These are phyloP conservation scores for Aspergillus glaucus DNA, from an alignment of 2,329 filamentous ascomycete species.

Conservation along the genomic window DNA sequence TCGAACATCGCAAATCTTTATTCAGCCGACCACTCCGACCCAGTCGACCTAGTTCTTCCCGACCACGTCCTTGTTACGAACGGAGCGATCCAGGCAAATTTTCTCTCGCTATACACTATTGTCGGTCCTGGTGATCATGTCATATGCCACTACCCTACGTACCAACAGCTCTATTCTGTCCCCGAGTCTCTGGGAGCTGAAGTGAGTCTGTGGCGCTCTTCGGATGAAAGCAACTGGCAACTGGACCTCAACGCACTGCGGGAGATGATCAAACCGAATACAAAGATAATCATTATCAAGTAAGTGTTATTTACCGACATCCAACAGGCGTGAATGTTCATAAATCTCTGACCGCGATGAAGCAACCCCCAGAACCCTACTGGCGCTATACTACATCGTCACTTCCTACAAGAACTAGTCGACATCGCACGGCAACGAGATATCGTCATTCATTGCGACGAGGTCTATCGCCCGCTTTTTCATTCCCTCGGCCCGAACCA, in stretches of 20 bases:
- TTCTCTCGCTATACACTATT: constrained; percentile 66
- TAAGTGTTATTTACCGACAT: constrained; percentile 11
- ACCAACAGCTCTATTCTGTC: constrained; percentile 75
- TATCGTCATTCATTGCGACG: constrained; percentile 67
- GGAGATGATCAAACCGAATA: constrained; percentile 48
- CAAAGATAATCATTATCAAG: constrained; percentile 58
- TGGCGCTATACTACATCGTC: constrained; percentile 60
- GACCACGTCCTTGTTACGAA: constrained; percentile 70
- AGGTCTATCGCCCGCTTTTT: constrained; percentile 80
- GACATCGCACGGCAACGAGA: constrained; percentile 56
- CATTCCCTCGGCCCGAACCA: constrained; percentile 57
- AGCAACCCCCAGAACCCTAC: constrained; percentile 76
- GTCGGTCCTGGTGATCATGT: constrained; percentile 72
- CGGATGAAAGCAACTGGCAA: constrained; percentile 58
- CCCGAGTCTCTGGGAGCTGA: constrained; percentile 69
- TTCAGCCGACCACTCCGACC: too few relatives aligned
- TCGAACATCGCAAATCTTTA: constrained; percentile 26
- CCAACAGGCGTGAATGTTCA: too few relatives aligned
- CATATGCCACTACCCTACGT: constrained; percentile 79
- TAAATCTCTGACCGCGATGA: not conserved
- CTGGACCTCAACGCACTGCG: constrained; percentile 62
- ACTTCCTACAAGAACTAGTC: constrained; percentile 56
- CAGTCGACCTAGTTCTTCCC: constrained; percentile 31
- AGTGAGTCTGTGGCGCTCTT: constrained; percentile 69
- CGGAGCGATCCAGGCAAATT: constrained; percentile 80